phyloP scores from a whole-genome alignment of 805 yeast species.

The Vanderwaltozyma tropicalis region DNA sequence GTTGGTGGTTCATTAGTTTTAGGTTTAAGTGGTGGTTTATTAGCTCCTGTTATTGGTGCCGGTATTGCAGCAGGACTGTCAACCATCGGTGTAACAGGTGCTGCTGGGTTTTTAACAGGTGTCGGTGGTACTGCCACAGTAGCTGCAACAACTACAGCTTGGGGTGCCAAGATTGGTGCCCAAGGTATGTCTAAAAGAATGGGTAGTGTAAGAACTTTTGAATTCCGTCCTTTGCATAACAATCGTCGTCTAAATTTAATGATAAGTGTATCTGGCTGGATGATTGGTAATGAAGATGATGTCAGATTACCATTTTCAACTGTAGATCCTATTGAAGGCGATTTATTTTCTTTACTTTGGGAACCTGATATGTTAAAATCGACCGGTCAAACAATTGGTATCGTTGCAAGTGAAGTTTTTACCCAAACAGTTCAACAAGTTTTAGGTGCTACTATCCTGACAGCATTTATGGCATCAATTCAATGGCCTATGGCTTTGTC shows the following conservation, averaged over 20 bases:
- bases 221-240: conserved; percentile 84
- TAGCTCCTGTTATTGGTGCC: conserved; percentile 97
- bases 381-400: conserved; percentile 91
- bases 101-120: conserved; percentile 86
- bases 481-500: conserved; percentile 89
- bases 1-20: conserved; percentile 90
- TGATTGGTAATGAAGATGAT: conserved; percentile 91
- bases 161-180: conserved; percentile 84
- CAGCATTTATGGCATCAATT: conserved; percentile 84
- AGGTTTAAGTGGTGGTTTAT: conserved; percentile 87
- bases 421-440: conserved; percentile 92
- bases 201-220: conserved; percentile 90
- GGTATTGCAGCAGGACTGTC: conserved; percentile 96
- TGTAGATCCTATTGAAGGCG: conserved; percentile 97
- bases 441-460: conserved; percentile 79
- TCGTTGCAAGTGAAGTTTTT: conserved; percentile 86
- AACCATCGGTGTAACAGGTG: conserved; percentile 91
- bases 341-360: conserved; percentile 83
- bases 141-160: conserved; percentile 80
- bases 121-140: conserved; percentile 94
- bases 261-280: conserved; percentile 93
- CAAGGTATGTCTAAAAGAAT: conserved; percentile 77
- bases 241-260: conserved; percentile 80
- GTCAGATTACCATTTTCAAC: conserved; percentile 93
- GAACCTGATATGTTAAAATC: conserved; percentile 96